Percentiles rank a stretch among this genome's conserved stretches.
Evolutionary conservation across 2,329 filamentous ascomycete species (phyloP).

Genomic region (Gnomoniopsis sp.): DNA sequence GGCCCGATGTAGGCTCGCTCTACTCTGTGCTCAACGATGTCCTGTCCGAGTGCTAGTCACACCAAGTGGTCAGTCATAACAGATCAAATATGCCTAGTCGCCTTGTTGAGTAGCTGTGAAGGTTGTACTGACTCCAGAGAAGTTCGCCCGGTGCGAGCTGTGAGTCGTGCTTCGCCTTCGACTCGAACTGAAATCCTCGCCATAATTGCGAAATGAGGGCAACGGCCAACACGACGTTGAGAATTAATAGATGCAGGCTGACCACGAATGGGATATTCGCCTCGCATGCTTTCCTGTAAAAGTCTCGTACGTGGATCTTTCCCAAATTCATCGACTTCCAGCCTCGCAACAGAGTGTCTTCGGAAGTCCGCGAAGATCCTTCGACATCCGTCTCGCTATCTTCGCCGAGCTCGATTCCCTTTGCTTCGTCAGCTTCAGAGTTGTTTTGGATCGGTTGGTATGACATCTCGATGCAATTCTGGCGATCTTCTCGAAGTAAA

Average conservation of each 20-base stretch:
- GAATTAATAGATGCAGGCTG: constrained; percentile 1
- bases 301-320: not conserved
- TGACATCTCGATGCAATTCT: not conserved
- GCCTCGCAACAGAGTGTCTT: not conserved
- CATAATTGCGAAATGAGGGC: not conserved
- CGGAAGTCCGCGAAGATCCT: not conserved
- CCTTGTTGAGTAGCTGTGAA: not conserved
- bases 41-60: constrained; percentile 1
- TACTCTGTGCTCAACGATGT: constrained; percentile 2
- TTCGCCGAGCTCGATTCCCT: not conserved
- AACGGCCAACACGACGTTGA: not conserved
- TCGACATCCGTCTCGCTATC: constrained; percentile 8
- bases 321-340: not conserved
- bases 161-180: not conserved
- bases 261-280: constrained; percentile 3
- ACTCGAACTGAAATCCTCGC: not conserved
- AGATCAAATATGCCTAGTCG: not conserved
- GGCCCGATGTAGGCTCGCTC: constrained; percentile 7
- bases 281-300: constrained; percentile 1
- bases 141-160: not conserved
- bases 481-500: too few species aligned
- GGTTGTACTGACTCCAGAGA: not conserved
- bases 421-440: not conserved
- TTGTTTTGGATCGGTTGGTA: constrained; percentile 1
- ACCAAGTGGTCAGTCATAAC: not conserved